Conservation (phyloP, 257 asterid species). For the Nicotiana undulata region DNA sequence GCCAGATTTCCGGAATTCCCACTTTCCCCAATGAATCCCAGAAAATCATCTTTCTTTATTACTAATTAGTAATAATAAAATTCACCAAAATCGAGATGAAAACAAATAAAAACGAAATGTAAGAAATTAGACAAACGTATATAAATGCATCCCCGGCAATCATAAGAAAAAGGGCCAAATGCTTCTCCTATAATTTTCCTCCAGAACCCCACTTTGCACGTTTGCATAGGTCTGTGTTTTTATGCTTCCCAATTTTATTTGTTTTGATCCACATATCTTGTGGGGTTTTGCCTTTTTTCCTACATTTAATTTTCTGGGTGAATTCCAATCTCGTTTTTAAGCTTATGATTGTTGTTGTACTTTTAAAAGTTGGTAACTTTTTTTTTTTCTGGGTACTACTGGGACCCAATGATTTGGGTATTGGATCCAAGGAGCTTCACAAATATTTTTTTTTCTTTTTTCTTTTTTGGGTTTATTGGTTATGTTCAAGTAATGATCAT, state of each 20-base stretch:
- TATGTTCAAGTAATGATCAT: background rate
- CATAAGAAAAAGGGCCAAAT: background rate
- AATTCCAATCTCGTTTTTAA: background rate
- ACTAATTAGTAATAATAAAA: background rate
- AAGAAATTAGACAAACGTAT: background rate
- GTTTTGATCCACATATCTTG: conserved; percentile 5
- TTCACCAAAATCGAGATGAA: background rate
- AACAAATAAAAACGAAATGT: background rate
- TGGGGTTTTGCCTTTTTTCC: background rate
- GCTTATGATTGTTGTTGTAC: background rate
- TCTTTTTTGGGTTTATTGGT: background rate
- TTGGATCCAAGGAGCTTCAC: background rate
- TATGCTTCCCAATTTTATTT: background rate
- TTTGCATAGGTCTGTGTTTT: background rate
- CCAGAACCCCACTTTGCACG: background rate
- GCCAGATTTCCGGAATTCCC: conserved; percentile 23
- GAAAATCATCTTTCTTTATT: conserved; percentile 10
- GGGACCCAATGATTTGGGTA: background rate
- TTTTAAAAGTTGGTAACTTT: background rate
- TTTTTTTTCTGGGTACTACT: background rate
- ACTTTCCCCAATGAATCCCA: conserved; percentile 17
- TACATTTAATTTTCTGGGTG: conserved; percentile 10
- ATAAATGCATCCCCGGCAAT: conserved; percentile 2
- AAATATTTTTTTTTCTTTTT: background rate
- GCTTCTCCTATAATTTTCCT: conserved; percentile 1